phyloP scores from a whole-genome alignment of 169 alveolate genomes.

The Cryptosporidium xiaoi region DNA sequence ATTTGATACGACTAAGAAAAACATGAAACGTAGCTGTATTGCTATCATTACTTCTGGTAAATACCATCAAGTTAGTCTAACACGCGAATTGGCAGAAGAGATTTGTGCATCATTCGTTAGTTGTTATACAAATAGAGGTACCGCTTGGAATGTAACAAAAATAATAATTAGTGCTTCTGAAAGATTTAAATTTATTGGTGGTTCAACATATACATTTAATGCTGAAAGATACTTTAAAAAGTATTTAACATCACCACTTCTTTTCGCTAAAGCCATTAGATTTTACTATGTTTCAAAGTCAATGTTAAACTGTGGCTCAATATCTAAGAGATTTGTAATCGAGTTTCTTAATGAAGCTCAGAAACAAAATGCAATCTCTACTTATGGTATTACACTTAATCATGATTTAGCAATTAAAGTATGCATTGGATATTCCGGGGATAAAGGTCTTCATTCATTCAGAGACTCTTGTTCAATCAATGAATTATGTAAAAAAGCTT shows the following conservation, averaged over 20 bases:
- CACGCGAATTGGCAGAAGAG: slow-evolving; percentile 34
- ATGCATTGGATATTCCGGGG: slow-evolving; percentile 33
- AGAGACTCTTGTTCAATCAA: slow-evolving; percentile 29
- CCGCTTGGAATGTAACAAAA: slow-evolving; percentile 37
- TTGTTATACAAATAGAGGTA: slow-evolving; percentile 44
- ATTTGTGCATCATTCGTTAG: slow-evolving; percentile 43
- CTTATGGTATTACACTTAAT: slow-evolving; percentile 49
- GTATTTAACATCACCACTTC: slow-evolving; percentile 34
- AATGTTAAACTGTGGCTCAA: slow-evolving; percentile 54
- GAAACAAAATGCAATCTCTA: slow-evolving; percentile 43
- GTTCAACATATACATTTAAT: slow-evolving; percentile 60
- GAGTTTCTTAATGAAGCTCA: slow-evolving; percentile 42
- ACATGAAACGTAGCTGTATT: slow-evolving; percentile 40
- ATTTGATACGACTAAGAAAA: slow-evolving; percentile 21
- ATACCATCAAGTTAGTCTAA: slow-evolving; percentile 33
- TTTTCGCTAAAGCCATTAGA: slow-evolving; percentile 47
- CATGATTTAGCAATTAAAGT: slow-evolving; percentile 24
- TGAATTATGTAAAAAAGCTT: slow-evolving; percentile 31
- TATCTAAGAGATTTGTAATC: slow-evolving; percentile 24
- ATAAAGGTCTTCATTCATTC: slow-evolving; percentile 34
- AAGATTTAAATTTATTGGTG: slow-evolving; percentile 57
- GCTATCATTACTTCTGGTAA: slow-evolving; percentile 60
- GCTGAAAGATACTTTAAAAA: slow-evolving; percentile 65
- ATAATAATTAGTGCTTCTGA: slow-evolving; percentile 24
- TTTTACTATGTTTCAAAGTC: slow-evolving; percentile 35